Base-by-base conservation (phyloP, 495 filamentous ascomycete genomes). In the Immersiella caudata region DNA sequence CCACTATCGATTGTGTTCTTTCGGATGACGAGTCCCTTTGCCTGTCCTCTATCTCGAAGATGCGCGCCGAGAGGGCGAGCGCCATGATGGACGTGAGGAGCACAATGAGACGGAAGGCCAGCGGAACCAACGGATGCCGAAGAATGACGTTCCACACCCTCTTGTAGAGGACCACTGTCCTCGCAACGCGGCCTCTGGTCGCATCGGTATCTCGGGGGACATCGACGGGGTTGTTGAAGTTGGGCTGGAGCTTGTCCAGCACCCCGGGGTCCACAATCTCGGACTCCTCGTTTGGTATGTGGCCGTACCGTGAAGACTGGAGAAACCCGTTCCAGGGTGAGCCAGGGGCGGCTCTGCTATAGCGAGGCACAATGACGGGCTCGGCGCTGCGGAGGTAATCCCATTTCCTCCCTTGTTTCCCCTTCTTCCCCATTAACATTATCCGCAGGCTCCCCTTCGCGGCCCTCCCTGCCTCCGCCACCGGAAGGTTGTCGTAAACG, bases 1-100 rank as follows among this genome's bases (percentile, higher is more conserved):
- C 95, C 81, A 99, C 93, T 58, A 90, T 86, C 12, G 92, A 90
- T 25, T 93, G 94, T 4, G 93, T 86, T 18, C 88, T 85, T 71
- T 89, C 86, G 1, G 80, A 77, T 58, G 81, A 81, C 12, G 78
- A 70, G 18, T 58, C 57, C 58, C 77, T 80, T 60, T 76, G 72
- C 18, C 70, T 58, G 35, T 79, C 76, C 26, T 87, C 84, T 46
- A 88, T 77, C 69, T 89, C 81, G 73, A 88, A 93, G 49, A 97
- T 93, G 27, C 86, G 88, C 2, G 81, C 87, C 27, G 92, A 90
- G 5, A 99, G 81, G 33, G 87, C 91, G n/a, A 99, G 86, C 9
- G 92, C 94, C 25, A 91, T 79, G 46, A 90, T 83, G 0, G 93
- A 94, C 66, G 96, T 95, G 35, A 87, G 85, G 73, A 96, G 88